phyloP scores from a whole-genome alignment of 1,284 basidiomycete species.

The Trametes sp. region DNA sequence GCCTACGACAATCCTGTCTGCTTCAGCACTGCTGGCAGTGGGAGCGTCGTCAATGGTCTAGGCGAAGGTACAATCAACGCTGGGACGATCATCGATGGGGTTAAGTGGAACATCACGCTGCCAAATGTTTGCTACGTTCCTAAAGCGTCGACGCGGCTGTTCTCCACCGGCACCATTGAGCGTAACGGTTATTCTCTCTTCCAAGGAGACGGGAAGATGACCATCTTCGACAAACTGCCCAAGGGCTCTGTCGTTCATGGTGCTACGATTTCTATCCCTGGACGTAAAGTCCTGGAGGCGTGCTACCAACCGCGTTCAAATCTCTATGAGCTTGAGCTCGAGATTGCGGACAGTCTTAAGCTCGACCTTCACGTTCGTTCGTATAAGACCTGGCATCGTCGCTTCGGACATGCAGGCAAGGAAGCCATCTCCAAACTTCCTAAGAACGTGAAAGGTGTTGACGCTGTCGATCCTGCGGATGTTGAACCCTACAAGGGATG shows the following conservation, averaged over 20 bases:
- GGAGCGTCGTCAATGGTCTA: not conserved
- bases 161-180: slow-evolving; percentile 13
- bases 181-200: slow-evolving; percentile 2
- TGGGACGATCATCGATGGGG: not conserved
- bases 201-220: slow-evolving; percentile 10
- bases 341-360: not conserved
- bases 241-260: slow-evolving; percentile 3
- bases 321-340: not conserved
- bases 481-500: slow-evolving; percentile 6
- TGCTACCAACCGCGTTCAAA: not conserved
- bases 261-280: not conserved
- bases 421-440: slow-evolving; percentile 3
- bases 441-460: not conserved
- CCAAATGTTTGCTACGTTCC: slow-evolving; percentile 2
- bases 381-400: not conserved
- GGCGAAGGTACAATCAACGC: not conserved
- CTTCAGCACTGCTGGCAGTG: not conserved
- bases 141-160: not conserved
- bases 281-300: slow-evolving; percentile 3
- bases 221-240: slow-evolving; percentile 3
- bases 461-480: not conserved
- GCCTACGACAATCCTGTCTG: not conserved
- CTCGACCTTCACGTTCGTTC: too few relatives aligned
- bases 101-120: not conserved
- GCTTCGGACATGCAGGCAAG: slow-evolving; percentile 2